Conservation (phyloP, 225 moss, liverwort and hornwort species). For the Bryum argenteum region DNA sequence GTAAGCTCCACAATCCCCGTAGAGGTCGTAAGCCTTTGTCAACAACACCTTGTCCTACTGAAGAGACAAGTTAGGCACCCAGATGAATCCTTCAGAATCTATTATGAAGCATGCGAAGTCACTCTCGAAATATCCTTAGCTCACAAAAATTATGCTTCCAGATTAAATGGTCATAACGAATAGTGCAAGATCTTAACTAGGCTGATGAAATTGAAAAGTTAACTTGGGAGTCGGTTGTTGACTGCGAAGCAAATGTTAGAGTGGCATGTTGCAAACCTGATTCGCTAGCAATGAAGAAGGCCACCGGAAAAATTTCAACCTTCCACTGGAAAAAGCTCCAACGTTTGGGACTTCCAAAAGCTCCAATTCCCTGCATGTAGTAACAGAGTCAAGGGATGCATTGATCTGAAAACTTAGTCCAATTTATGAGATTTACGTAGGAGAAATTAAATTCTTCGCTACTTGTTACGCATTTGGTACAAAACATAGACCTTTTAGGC, state of each 20-base stretch:
- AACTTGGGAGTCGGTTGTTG: background rate
- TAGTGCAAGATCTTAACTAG: slow-evolving; percentile 10
- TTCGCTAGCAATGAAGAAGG: slow-evolving; percentile 79
- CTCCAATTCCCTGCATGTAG: slow-evolving; percentile 50
- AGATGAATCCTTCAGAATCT: background rate
- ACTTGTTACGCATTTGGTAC: background rate
- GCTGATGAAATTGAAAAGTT: background rate
- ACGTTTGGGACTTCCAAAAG: slow-evolving; percentile 64
- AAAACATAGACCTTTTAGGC: background rate
- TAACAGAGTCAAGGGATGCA: slow-evolving; percentile 7
- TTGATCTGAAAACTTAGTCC: slow-evolving; percentile 3
- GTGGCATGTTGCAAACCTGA: slow-evolving; percentile 55
- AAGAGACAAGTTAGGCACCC: background rate
- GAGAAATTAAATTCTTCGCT: background rate
- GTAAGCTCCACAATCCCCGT: background rate
- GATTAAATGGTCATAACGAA: background rate
- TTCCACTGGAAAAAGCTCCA: slow-evolving; percentile 71
- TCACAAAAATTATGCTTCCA: slow-evolving; percentile 6
- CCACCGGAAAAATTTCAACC: slow-evolving; percentile 82
- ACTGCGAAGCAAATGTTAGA: slow-evolving; percentile 13
- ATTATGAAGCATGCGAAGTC: background rate
- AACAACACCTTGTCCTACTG: too few species aligned
- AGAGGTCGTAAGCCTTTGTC: slow-evolving; percentile 6
- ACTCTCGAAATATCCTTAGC: background rate
- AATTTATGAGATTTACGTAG: background rate